Evolutionary conservation across 345 rosid genomes (phyloP), one percentile per base, ranked within the genome.

Genomic region (Fremontodendron californicum): DNA sequence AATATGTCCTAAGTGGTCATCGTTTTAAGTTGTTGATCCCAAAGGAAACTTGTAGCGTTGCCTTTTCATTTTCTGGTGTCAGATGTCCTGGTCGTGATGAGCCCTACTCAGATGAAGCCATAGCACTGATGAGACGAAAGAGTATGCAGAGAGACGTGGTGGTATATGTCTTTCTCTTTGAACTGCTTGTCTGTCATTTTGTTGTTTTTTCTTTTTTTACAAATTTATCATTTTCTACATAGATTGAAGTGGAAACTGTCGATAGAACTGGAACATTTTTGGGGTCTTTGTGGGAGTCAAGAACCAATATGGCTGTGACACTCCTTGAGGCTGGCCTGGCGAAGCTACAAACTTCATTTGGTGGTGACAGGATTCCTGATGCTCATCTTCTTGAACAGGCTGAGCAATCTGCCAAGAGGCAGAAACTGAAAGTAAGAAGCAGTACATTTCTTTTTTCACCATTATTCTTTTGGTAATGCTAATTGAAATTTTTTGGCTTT

Each of bases 141-240:
- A 92, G 93, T 79, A 88, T 96, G 94, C 98, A 96, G 89, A 90
- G 99, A 83, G 97, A 96, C 62, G 98, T 93, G 55, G 99, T 94
- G 97, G 99, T 92, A 80, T 52, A 64, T n/a, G 19, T 16, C 65
- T 71, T 39, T 49, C 62, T 61, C 52, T 75, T 51, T 71, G 7
- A 60, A 58, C 49, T 66, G 43, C 21, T 76, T 10, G 23, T 78
- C 80, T 71, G 18, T 23, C 10, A n/a, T 15, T 73, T 78, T 39
- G 43, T 77, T 74, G 37, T 15, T 73, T 35, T 73, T 23, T 35
- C 54, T 77, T 73, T 73, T 16, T 25, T 55, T 65, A 64, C 27
- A 13, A 54, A 37, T 60, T 12, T 11, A 5, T 54, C 69, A 60
- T 60, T 72, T 79, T 66, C 71, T 49, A 11, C 78, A 35, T 85